phyloP scores from a whole-genome alignment of 2,329 filamentous ascomycete species.

The Pestalotiopsis sp. region DNA sequence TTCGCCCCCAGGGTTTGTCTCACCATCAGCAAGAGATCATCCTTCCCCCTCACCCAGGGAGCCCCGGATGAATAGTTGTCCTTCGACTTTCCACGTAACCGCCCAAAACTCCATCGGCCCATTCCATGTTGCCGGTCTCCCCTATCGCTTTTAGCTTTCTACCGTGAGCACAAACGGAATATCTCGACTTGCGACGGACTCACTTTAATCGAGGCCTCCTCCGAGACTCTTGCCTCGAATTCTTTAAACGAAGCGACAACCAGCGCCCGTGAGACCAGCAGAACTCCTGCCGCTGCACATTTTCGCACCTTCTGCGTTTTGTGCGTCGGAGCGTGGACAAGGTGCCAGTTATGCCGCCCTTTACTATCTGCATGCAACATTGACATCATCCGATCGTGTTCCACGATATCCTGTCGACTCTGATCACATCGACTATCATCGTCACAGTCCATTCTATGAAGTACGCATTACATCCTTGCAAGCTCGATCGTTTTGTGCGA shows the following conservation, averaged over 20 bases:
- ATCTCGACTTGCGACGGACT: background rate
- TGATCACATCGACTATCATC: background rate
- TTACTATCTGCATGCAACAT: background rate
- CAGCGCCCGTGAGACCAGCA: background rate
- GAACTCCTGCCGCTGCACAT: background rate
- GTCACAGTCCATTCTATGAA: background rate
- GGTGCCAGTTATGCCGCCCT: background rate
- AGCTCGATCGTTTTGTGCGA: background rate
- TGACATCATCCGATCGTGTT: background rate
- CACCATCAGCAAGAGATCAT: conserved; percentile 13
- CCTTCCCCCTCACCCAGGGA: background rate
- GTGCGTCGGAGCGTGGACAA: background rate
- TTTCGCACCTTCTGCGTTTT: conserved; percentile 8
- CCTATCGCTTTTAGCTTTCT: background rate
- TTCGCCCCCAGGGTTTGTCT: conserved; percentile 9
- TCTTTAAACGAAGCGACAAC: background rate
- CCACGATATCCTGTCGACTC: background rate
- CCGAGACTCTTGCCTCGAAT: background rate
- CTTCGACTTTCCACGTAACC: background rate
- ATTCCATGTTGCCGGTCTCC: background rate
- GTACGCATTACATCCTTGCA: background rate
- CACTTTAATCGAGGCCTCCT: background rate
- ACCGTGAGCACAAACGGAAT: background rate
- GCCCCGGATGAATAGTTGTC: background rate
- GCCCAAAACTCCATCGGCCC: background rate